Conservation (phyloP, 805 yeast species). For the Lipomyces starkeyi region DNA sequence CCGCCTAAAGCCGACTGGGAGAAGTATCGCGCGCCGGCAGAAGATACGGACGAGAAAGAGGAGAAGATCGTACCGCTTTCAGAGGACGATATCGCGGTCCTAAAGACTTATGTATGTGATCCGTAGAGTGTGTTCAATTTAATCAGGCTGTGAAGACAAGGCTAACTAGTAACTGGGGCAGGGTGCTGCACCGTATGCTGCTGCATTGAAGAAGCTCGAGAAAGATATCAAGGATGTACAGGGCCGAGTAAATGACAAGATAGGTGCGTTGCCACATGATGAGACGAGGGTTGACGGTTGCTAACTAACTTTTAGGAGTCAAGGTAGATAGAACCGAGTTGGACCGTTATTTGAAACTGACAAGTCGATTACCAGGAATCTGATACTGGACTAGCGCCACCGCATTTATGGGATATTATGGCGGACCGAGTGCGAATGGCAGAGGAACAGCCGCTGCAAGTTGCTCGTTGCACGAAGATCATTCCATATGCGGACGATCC, state of each 20-base stretch:
- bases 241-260: conserved; percentile 86
- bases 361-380: conserved; percentile 63
- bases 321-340: conserved; percentile 18
- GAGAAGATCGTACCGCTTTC: conserved; percentile 83
- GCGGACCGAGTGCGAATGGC: conserved; percentile 94
- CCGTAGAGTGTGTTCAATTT: background rate
- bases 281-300: background rate
- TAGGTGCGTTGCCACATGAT: conserved; percentile 57
- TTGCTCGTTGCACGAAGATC: conserved; percentile 97
- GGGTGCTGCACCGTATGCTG: conserved; percentile 96
- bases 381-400: conserved; percentile 97
- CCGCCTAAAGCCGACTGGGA: conserved; percentile 99
- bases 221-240: conserved; percentile 86
- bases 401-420: conserved; percentile 95
- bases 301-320: conserved; percentile 25
- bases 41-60: conserved; percentile 62
- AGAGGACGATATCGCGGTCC: conserved; percentile 96
- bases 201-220: conserved; percentile 78
- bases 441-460: conserved; percentile 95
- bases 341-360: background rate
- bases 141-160: background rate
- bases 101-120: conserved; percentile 76
- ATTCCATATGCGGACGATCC: conserved; percentile 65
- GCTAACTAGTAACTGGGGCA: background rate
- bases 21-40: conserved; percentile 88